Evolutionary conservation across 1,284 basidiomycete genomes (phyloP).

Genomic region (Cryptococcus sp.): DNA sequence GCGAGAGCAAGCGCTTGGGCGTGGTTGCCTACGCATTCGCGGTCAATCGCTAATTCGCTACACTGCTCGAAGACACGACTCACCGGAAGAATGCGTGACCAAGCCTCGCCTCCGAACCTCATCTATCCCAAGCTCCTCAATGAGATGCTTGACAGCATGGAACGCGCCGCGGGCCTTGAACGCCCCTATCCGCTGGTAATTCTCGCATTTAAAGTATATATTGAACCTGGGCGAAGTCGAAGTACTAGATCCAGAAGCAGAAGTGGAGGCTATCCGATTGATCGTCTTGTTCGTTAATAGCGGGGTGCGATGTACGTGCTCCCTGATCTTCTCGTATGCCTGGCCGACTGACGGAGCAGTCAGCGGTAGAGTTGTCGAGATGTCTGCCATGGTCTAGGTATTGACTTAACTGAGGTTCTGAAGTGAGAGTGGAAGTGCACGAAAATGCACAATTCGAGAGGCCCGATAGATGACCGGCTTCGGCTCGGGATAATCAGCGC

Average conservation of each 20-base stretch:
- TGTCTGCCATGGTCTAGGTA: constrained; percentile 7
- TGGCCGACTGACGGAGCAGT: constrained; percentile 3
- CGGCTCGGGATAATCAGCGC: no score
- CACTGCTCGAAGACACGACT: not conserved
- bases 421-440: not conserved
- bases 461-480: no score
- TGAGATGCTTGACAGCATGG: constrained; percentile 24
- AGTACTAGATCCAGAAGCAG: not conserved
- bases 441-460: not conserved
- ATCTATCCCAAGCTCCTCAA: constrained; percentile 22
- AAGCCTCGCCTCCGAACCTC: constrained; percentile 23
- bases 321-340: constrained; percentile 17
- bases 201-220: constrained; percentile 33
- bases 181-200: constrained; percentile 28
- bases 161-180: constrained; percentile 32
- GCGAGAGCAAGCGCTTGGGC: constrained; percentile 32
- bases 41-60: no score
- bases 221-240: constrained; percentile 13
- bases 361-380: constrained; percentile 10
- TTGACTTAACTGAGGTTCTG: not conserved
- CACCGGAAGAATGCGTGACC: constrained; percentile 32
- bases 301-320: constrained; percentile 20
- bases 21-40: constrained; percentile 21
- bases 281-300: constrained; percentile 24
- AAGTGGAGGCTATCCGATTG: constrained; percentile 17